phyloP scores from a whole-genome alignment of 345 rosid genomes.

The Acer saccharum region DNA sequence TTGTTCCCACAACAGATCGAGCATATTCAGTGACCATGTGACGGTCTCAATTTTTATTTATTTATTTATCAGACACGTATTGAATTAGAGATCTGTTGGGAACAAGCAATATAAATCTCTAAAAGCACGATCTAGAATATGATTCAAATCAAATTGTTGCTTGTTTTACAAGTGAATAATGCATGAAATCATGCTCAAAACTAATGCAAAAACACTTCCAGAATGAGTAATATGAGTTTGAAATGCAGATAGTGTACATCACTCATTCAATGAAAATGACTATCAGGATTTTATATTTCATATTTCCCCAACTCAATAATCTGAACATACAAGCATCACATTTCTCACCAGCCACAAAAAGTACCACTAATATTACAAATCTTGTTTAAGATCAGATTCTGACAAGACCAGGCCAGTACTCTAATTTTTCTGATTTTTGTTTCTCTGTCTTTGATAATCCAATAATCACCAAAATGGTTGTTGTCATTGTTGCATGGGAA shows the following conservation, averaged over 20 bases:
- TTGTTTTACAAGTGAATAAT: not conserved
- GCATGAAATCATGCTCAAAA: conserved; percentile 17
- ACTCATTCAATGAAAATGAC: conserved; percentile 6
- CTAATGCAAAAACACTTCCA: conserved; percentile 1
- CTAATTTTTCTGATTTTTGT: not conserved
- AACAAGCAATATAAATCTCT: too few species aligned
- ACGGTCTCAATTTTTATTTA: too few species aligned
- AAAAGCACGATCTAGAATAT: too few species aligned
- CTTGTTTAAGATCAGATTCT: not conserved
- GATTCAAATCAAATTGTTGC: not conserved
- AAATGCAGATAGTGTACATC: not conserved
- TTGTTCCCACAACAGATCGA: too few species aligned
- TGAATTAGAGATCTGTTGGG: too few species aligned
- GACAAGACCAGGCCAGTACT: not conserved
- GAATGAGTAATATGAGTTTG: not conserved
- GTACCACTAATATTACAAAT: not conserved
- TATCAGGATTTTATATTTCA: not conserved
- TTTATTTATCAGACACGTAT: too few species aligned
- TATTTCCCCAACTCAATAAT: not conserved
- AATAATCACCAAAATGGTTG: conserved; percentile 39
- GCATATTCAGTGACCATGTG: too few species aligned
- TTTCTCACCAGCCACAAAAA: not conserved
- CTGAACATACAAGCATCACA: not conserved
- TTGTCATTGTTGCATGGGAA: conserved; percentile 44
- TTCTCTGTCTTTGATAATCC: not conserved